Base-by-base conservation (phyloP, 805 yeast genomes). In the Yarrowia osloensis region DNA sequence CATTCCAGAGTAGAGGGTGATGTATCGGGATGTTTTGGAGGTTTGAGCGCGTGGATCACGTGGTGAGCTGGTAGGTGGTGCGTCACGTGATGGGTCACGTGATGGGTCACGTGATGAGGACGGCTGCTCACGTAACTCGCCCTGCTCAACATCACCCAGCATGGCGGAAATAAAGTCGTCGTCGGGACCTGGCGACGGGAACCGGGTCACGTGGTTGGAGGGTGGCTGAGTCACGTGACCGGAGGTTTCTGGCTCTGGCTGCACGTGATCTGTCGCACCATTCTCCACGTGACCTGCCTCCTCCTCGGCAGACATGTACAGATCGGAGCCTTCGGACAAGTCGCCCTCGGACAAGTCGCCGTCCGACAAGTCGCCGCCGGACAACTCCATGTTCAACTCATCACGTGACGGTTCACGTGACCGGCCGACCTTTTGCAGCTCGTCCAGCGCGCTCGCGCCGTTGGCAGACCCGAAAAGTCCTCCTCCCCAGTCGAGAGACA, bases 401-500 rank as follows among this genome's bases (percentile, higher is more conserved):
- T 42, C 52, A 47, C 52, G 52, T 47, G 52, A 28, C 15, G 8
- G 17, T 22, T 24, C 47, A 42, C 47, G 61, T 24, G 31, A n/a
- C 35, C 6, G 4, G 3, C 62, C 62, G 13, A 55, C 62, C 12
- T 28, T 39, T 19, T 57, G 63, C 37, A 57, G 28, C 49, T n/a
- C 63, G 3, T 39, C 63, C 13, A 57, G 15, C 7, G 63, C 63
- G 33, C 33, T 46, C 1, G 61, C 9, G 17, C 22, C 13, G 7
- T 28, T 17, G 4, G 44, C 4, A 6, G 47, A 44, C 9, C 63
- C 63, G 11, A 57, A 57, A 1, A 57, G 37, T 17, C 63, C 63
- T 39, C 63, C 63, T 39, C 63, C 49, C 63, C 63, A 57, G 21
- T 57, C 63, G 15, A 57, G 63, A 4, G 35, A 37, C 63, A 57